Base-by-base conservation (phyloP, 768 basidiomycete species). In the Termitomyces sp. region DNA sequence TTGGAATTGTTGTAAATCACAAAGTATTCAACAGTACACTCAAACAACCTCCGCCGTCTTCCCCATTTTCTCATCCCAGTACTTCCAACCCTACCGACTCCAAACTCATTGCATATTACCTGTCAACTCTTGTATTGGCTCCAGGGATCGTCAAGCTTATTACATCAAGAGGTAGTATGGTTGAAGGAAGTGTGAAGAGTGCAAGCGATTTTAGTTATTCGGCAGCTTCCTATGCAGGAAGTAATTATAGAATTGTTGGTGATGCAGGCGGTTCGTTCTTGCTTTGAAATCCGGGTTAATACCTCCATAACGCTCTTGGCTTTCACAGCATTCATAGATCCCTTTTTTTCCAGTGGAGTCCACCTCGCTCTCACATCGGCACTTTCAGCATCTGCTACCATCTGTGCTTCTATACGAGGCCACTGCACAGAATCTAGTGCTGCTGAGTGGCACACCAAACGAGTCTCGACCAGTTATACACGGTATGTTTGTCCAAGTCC, bases 171-270 rank as follows among this genome's bases (percentile, higher is more conserved):
- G 79, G 77, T 13, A 65, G 62, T 26, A 64, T 81, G 61, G 63
- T 71, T 26, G 66, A 71, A 48, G 75, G 73, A 46, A 77, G 72
- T 45, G 76, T 86, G 55, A 78, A 76, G 61, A 83, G 74, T 51
- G 82, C 84, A 14, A 75, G 76, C 22, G 84, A 87, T 68, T 87
- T 80, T 58, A 86, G 84, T 62, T 87, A 87, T 66, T 85, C 85
- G 5, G 81, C 86, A 14, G 70, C 76, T 32, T 72, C 68, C 0
- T 86, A 86, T 61, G 82, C 79, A 11, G 85, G 83, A 3, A 65
- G 69, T 32, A 71, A 74, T 10, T 87, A 79, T 64, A 76, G 86
- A 48, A 83, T 88, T 51, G 65, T 84, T n/a, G 86, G 86, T 7
- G 86, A 88, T 65, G 85, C 86, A 11, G 85, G 83, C 62, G 82